phyloP scores from a whole-genome alignment of 331 rosid species.

The Ulmus americana region DNA sequence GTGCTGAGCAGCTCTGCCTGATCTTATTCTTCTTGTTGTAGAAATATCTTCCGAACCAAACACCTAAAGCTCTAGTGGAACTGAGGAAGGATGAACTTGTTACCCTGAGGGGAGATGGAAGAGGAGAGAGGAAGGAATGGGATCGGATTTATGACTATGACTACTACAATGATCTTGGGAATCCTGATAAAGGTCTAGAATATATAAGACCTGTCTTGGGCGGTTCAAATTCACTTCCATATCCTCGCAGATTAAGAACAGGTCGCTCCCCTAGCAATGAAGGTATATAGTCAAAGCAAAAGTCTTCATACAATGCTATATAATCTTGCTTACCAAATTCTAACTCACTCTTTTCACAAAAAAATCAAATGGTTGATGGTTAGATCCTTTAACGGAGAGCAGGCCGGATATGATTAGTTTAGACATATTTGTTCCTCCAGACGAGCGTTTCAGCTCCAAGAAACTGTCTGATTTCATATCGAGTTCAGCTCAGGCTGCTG shows the following conservation, averaged over 20 bases:
- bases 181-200: constrained; percentile 38
- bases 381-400: constrained; percentile 42
- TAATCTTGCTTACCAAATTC: too few relatives aligned
- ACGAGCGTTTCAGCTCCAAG: constrained; percentile 49
- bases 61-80: constrained; percentile 43
- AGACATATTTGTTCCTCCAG: constrained; percentile 51
- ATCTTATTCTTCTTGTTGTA: constrained; percentile 9
- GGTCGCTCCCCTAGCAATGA: constrained; percentile 27
- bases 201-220: constrained; percentile 43
- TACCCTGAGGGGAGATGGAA: constrained; percentile 50
- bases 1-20: neutral
- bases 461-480: constrained; percentile 48
- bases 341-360: too few relatives aligned
- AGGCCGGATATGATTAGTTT: constrained; percentile 27
- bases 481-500: constrained; percentile 38
- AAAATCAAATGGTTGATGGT: neutral
- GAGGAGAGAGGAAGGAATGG: constrained; percentile 60
- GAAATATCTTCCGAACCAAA: constrained; percentile 54
- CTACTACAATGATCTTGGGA: constrained; percentile 47
- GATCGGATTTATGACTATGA: constrained; percentile 61
- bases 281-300: constrained; percentile 27
- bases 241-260: constrained; percentile 67
- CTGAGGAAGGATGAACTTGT: constrained; percentile 49
- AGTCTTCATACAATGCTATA: too few relatives aligned
- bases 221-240: constrained; percentile 43